Evolutionary conservation across 2,329 filamentous ascomycete species (phyloP).

Genomic region (Sporothrix brunneoviolacea): DNA sequence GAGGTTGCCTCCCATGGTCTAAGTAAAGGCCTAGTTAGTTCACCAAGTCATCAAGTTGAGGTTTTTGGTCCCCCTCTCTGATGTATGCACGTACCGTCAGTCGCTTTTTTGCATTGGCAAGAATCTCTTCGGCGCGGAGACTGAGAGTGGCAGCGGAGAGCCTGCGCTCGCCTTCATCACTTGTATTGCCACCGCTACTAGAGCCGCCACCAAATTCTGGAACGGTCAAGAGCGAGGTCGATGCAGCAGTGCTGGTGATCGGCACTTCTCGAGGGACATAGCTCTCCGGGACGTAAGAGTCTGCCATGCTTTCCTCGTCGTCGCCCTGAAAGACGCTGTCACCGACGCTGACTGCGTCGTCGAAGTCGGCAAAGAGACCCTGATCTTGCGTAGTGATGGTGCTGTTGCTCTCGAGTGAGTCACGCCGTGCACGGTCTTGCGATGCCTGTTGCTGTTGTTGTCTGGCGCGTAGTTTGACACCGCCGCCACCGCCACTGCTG

Average conservation of each 20-base stretch:
- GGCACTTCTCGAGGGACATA: constrained; percentile 25
- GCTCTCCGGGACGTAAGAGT: constrained; percentile 45
- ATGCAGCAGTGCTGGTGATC: neutral
- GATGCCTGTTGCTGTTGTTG: constrained; percentile 23
- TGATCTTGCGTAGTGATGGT: constrained; percentile 50
- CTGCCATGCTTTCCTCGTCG: constrained; percentile 59
- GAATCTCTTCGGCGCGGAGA: constrained; percentile 78
- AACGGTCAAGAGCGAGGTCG: constrained; percentile 12
- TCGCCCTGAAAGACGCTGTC: constrained; percentile 62
- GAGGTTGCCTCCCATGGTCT: constrained; percentile 93
- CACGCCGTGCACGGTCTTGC: constrained; percentile 40
- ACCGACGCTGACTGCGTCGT: constrained; percentile 55
- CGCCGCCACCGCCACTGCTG: neutral
- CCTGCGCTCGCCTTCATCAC: constrained; percentile 34
- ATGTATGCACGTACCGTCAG: constrained; percentile 64
- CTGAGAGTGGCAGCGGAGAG: constrained; percentile 55
- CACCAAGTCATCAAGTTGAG: neutral
- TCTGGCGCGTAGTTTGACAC: neutral
- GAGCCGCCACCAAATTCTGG: constrained; percentile 19
- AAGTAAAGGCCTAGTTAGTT: neutral
- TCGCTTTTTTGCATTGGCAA: constrained; percentile 85
- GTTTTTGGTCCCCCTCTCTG: constrained; percentile 11
- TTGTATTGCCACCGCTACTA: constrained; percentile 29
- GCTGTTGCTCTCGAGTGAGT: constrained; percentile 54
- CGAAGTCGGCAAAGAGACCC: constrained; percentile 52